Evolutionary conservation across 2,329 filamentous ascomycete genomes (phyloP).

Genomic region (Chrysoporthe cubensis): DNA sequence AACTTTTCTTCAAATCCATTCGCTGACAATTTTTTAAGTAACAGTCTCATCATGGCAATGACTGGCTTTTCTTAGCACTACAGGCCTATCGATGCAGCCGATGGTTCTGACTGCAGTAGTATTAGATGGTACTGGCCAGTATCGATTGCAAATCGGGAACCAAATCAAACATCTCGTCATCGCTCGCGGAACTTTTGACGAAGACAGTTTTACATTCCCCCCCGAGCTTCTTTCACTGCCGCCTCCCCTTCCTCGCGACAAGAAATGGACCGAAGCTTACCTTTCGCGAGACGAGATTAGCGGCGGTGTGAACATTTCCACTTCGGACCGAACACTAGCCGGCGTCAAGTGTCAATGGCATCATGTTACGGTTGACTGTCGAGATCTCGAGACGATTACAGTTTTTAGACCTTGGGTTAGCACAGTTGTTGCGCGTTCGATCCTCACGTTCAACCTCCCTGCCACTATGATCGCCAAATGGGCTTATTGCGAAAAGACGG

Average conservation of each 20-base stretch:
- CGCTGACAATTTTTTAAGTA: neutral
- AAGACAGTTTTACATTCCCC: neutral
- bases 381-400: neutral
- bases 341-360: neutral
- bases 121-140: neutral
- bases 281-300: neutral
- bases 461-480: neutral
- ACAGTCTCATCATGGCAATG: neutral
- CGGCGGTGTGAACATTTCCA: neutral
- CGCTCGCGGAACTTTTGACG: neutral
- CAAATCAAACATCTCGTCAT: neutral
- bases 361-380: neutral
- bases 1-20: neutral
- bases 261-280: neutral
- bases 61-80: neutral
- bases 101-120: neutral
- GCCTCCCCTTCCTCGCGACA: neutral
- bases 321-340: neutral
- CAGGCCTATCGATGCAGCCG: neutral
- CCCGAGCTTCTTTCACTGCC: neutral
- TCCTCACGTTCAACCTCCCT: neutral
- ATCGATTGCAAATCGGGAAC: neutral
- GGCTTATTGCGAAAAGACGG: neutral
- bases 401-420: neutral
- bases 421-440: neutral